Evolutionary conservation across 208 protist genomes (phyloP), one percentile per base, ranked within the genome.

Genomic region (Leptomonas pyrrhocoris): DNA sequence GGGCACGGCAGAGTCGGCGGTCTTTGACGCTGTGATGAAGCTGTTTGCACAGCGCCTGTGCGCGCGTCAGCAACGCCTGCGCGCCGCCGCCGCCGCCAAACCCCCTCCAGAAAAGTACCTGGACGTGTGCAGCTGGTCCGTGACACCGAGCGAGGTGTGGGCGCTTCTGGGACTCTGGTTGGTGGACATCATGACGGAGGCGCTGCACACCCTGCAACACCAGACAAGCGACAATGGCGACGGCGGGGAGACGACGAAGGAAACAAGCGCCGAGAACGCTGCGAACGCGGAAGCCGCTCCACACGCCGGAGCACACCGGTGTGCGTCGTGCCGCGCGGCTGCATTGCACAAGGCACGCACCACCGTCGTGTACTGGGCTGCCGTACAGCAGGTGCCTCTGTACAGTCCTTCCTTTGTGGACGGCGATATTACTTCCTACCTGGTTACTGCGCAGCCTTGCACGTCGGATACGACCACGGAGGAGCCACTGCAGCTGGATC

Each of bases 361-460:
- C 30, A 94, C 86, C 16, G 81, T 92, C 1, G 58, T 93, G 25
- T 94, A 94, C 74, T 96, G 89, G 88, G 89, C 89, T 3, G 85
- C 89, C 18, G 68, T 72, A 19, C 83, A 94, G 57, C 80, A 86
- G 63, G 86, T 94, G 48, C 86, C 92, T 18, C 51, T 96, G 65
- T 97, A 87, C 83, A 89, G 81, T 27, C 90, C 89, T 18, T 95
- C 89, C 40, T 89, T 95, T 64, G 79, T 71, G 7, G 90, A 95
- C 36, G 89, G 90, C 15, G 90, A 95, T 65, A 79, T 94, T n/a
- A 81, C 84, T 54, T 15, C 51, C 12, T 94, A 87, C 81, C 53
- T 95, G 34, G 49, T 88, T 8, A 48, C 67, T 3, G 19, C 13
- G 27, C n/a, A 36, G 2, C 12, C 54, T 23, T 8, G 16, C 6